These are phyloP conservation scores for Biscutella auriculata DNA, from an alignment of 441 rosid genomes.

Conservation along the genomic window DNA sequence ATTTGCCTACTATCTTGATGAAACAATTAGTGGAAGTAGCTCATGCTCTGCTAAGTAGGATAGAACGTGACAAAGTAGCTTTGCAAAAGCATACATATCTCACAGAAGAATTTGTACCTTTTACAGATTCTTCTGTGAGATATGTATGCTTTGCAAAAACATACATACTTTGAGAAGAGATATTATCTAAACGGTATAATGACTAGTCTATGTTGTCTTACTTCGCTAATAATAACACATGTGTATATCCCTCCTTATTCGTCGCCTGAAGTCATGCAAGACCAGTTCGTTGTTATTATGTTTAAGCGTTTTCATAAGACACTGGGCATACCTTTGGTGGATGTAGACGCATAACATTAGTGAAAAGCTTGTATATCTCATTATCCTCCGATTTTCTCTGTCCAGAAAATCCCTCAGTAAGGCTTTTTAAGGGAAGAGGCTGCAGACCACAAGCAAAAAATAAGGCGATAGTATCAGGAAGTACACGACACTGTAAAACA, in stretches of 20 bases:
- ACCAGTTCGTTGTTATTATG: neutral
- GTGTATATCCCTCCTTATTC: neutral
- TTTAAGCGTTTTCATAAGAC: neutral
- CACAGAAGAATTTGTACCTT: neutral
- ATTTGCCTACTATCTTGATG: neutral
- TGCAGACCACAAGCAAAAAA: slow-evolving; percentile 22
- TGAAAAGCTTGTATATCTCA: slow-evolving; percentile 65
- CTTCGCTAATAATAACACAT: neutral
- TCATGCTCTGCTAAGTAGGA: neutral
- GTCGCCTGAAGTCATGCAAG: neutral
- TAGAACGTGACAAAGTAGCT: neutral
- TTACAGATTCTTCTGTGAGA: too few species aligned
- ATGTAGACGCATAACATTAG: slow-evolving; percentile 49
- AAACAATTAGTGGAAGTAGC: slow-evolving; percentile 1
- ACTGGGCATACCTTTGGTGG: slow-evolving; percentile 64
- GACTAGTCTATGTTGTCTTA: slow-evolving; percentile 8
- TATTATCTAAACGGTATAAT: neutral
- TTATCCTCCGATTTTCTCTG: slow-evolving; percentile 46
- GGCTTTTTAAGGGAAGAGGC: slow-evolving; percentile 73
- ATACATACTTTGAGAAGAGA: slow-evolving; percentile 1
- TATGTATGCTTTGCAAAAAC: too few species aligned
- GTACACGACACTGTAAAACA: neutral
- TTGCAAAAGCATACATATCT: neutral
- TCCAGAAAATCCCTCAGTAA: slow-evolving; percentile 59
- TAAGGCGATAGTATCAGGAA: neutral